phyloP scores from a whole-genome alignment of 2,329 filamentous ascomycete genomes.

The Cytospora leucostoma region DNA sequence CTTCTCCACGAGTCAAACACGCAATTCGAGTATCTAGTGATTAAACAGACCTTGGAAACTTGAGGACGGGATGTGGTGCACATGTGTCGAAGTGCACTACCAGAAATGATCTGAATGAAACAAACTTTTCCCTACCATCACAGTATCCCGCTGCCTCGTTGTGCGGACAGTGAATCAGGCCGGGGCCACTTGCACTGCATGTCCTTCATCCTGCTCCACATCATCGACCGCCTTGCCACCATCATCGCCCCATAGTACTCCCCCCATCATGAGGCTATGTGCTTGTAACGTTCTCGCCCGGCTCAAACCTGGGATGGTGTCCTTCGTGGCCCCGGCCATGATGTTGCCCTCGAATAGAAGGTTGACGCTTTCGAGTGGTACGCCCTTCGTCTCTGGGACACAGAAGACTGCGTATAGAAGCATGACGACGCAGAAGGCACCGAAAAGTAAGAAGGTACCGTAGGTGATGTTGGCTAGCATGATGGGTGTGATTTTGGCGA shows the following conservation, averaged over 20 bases:
- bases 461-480: constrained; percentile 47
- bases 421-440: constrained; percentile 46
- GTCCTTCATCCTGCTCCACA: constrained; percentile 7
- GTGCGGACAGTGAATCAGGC: not conserved
- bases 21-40: too few species aligned
- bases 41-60: too few species aligned
- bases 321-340: constrained; percentile 23
- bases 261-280: constrained; percentile 4
- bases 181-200: constrained; percentile 5
- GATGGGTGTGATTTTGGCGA: constrained; percentile 43
- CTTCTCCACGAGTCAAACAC: too few species aligned
- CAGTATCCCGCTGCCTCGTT: not conserved
- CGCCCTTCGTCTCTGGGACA: constrained; percentile 54
- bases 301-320: constrained; percentile 20
- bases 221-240: constrained; percentile 22
- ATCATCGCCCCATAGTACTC: not conserved
- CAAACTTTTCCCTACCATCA: not conserved
- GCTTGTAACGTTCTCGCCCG: constrained; percentile 19
- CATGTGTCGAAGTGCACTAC: too few species aligned
- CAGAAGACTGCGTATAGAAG: constrained; percentile 52
- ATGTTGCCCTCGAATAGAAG: constrained; percentile 26
- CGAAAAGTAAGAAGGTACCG: constrained; percentile 57
- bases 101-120: not conserved
- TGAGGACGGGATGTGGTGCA: too few species aligned
- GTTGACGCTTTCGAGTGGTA: constrained; percentile 44